A percentile compares a stretch with the other conserved stretches of the same genome.
Evolutionary conservation across 768 basidiomycete species (phyloP).

Genomic region (Boletus sp.): DNA sequence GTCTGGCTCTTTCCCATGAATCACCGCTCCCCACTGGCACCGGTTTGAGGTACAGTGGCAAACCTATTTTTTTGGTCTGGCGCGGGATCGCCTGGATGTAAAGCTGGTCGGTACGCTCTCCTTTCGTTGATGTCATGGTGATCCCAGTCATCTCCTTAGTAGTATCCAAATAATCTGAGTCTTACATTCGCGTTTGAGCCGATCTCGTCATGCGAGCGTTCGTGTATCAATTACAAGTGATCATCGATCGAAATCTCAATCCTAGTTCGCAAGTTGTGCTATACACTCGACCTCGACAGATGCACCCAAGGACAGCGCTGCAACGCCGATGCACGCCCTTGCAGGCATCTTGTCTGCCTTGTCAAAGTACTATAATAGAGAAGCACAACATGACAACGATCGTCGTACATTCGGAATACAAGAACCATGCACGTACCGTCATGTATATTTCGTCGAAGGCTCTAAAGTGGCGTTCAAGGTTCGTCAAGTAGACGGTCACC

Average conservation of each 20-base stretch:
- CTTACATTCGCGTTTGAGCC: too few species aligned
- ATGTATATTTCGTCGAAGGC: conserved; percentile 41
- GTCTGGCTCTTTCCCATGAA: conserved; percentile 11
- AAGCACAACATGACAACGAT: too few species aligned
- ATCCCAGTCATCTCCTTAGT: neutral
- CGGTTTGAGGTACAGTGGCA: too few species aligned
- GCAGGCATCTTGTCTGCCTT: conserved; percentile 44
- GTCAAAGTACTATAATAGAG: conserved; percentile 42
- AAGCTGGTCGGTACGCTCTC: neutral
- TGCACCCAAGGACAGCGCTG: conserved; percentile 49
- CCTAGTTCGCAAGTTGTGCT: conserved; percentile 35
- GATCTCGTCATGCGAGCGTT: too few species aligned
- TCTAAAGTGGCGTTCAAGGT: conserved; percentile 38
- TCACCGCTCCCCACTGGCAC: too few species aligned
- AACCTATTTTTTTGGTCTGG: neutral
- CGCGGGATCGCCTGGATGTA: neutral
- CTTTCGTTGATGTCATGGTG: neutral
- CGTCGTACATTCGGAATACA: neutral
- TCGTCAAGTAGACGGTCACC: conserved; percentile 38
- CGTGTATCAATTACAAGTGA: too few species aligned
- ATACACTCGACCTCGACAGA: conserved; percentile 64
- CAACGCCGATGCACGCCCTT: conserved; percentile 59
- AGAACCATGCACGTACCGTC: conserved; percentile 21
- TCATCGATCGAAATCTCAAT: too few species aligned
- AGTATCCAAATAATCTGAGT: too few species aligned